These are phyloP conservation scores for Capronia coronata DNA, from an alignment of 2,329 filamentous ascomycete species.

Conservation along the genomic window DNA sequence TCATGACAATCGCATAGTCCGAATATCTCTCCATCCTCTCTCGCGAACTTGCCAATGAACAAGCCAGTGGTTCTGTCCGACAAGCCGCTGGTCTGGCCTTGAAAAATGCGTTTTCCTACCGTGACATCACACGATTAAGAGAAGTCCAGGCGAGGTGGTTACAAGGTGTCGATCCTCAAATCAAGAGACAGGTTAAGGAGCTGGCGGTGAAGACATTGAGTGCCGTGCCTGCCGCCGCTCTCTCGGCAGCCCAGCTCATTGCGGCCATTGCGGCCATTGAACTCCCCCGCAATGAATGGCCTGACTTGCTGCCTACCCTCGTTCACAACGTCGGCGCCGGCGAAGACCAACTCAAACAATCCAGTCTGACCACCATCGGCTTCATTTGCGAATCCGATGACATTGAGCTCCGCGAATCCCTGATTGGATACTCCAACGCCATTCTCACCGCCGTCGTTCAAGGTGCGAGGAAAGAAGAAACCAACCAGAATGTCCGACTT, in stretches of 20 bases:
- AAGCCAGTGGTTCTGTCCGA: slow-evolving; percentile 74
- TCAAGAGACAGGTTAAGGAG: slow-evolving; percentile 82
- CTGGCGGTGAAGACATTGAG: slow-evolving; percentile 80
- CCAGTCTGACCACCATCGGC: slow-evolving; percentile 90
- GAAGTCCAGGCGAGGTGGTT: slow-evolving; percentile 94
- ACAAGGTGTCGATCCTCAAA: slow-evolving; percentile 68
- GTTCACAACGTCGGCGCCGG: slow-evolving; percentile 91
- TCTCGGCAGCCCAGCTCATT: slow-evolving; percentile 89
- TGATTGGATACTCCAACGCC: slow-evolving; percentile 86
- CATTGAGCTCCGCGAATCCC: slow-evolving; percentile 69
- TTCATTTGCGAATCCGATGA: slow-evolving; percentile 98
- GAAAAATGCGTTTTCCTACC: slow-evolving; percentile 95
- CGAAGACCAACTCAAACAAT: slow-evolving; percentile 81
- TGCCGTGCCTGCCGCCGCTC: slow-evolving; percentile 77
- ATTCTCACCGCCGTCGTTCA: slow-evolving; percentile 97
- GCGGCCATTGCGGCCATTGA: slow-evolving; percentile 92
- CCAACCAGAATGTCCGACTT: slow-evolving; percentile 81
- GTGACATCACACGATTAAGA: slow-evolving; percentile 79
- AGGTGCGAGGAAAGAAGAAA: slow-evolving; percentile 92
- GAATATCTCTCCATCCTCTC: slow-evolving; percentile 89
- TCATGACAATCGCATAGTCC: slow-evolving; percentile 51
- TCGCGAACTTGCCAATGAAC: slow-evolving; percentile 88
- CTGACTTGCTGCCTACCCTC: slow-evolving; percentile 77
- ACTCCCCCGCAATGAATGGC: slow-evolving; percentile 87
- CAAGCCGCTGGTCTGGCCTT: slow-evolving; percentile 91